These are phyloP conservation scores for Melampsora medusae DNA, from an alignment of 1,284 basidiomycete species.

Conservation along the genomic window DNA sequence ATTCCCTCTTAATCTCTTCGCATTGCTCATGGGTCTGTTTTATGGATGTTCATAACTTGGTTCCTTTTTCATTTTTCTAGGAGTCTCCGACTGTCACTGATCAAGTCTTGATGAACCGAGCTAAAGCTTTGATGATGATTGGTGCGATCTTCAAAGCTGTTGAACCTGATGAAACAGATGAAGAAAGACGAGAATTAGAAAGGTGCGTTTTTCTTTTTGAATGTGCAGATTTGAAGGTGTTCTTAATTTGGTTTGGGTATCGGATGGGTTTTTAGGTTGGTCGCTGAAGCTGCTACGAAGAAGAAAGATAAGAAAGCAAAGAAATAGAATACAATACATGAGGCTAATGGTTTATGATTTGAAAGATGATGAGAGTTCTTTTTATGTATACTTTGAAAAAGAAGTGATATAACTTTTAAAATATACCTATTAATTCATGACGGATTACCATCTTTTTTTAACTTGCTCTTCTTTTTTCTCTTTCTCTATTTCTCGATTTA, in stretches of 20 bases:
- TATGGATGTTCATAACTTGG: neutral
- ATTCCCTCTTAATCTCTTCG: neutral
- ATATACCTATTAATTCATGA: too few relatives aligned
- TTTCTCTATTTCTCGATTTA: too few relatives aligned
- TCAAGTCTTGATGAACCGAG: conserved; percentile 69
- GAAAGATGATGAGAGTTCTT: too few relatives aligned
- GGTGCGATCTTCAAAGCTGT: conserved; percentile 82
- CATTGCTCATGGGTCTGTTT: neutral
- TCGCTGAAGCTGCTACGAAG: conserved; percentile 57
- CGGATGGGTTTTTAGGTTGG: conserved; percentile 50
- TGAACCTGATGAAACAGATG: conserved; percentile 79
- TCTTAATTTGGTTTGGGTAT: neutral
- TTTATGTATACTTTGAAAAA: too few relatives aligned
- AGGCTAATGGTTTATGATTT: too few relatives aligned
- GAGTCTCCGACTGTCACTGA: conserved; percentile 69
- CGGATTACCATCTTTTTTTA: too few relatives aligned
- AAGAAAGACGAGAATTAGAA: conserved; percentile 86
- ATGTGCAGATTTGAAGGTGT: neutral
- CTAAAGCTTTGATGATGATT: conserved; percentile 77
- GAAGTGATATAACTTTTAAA: too few relatives aligned
- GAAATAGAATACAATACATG: neutral
- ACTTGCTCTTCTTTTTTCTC: too few relatives aligned
- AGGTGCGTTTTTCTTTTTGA: conserved; percentile 10
- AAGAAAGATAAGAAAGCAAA: conserved; percentile 48
- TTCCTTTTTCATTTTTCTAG: conserved; percentile 1